Percentiles rank a stretch among this genome's conserved stretches.
These are phyloP conservation scores for Asterella californica DNA, from an alignment of 225 moss, liverwort and hornwort genomes.

Conservation along the genomic window DNA sequence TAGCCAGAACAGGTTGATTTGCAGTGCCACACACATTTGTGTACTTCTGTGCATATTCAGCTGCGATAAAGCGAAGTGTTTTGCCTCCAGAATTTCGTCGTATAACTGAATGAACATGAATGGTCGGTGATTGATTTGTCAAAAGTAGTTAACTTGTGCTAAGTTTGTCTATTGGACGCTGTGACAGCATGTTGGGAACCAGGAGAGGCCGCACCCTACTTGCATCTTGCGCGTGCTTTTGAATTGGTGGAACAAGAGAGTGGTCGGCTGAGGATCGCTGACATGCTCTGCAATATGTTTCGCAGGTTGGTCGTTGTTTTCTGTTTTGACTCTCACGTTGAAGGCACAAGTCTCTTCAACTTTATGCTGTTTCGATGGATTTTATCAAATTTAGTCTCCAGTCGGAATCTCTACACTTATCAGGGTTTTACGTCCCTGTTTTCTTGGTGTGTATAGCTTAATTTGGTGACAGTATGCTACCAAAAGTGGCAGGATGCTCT, in stretches of 20 bases:
- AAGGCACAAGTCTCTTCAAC: not conserved
- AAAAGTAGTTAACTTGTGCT: not conserved
- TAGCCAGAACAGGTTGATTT: not conserved
- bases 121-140: not conserved
- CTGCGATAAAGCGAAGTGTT: not conserved
- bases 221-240: constrained; percentile 87
- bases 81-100: not conserved
- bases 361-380: not conserved
- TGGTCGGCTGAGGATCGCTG: constrained; percentile 76
- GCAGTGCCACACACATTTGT: not conserved
- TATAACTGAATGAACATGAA: not conserved
- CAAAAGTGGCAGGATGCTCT: not conserved
- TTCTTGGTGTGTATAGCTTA: not conserved
- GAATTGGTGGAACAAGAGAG: constrained; percentile 90
- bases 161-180: not conserved
- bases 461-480: not conserved
- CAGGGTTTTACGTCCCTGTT: not conserved
- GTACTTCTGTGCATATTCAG: not conserved
- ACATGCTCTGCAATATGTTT: constrained; percentile 98
- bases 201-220: constrained; percentile 71
- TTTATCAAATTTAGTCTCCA: not conserved
- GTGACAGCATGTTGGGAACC: constrained; percentile 77
- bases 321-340: not conserved
- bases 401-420: not conserved
- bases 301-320: constrained; percentile 52